Evolutionary conservation across 2,329 filamentous ascomycete genomes (phyloP).

Genomic region (Macrophomina pseudophaseolina): DNA sequence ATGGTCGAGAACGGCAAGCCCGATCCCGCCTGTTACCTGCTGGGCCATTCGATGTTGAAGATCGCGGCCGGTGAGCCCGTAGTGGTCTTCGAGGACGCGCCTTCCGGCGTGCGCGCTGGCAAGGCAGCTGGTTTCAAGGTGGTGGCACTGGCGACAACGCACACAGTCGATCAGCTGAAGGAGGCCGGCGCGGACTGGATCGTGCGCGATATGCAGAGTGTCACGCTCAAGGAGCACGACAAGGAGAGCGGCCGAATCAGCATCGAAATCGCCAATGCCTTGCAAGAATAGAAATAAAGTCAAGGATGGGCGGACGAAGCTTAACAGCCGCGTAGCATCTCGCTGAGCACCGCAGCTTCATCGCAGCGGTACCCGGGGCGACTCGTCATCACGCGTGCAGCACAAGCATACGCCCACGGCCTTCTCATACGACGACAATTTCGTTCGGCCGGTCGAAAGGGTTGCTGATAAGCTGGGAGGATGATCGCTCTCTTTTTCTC

Average conservation of each 20-base stretch:
- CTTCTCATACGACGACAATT: constrained; percentile 17
- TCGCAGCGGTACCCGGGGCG: background rate
- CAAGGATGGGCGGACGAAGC: background rate
- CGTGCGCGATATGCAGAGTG: constrained; percentile 76
- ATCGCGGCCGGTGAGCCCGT: constrained; percentile 52
- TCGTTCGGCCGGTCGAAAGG: background rate
- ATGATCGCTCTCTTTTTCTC: background rate
- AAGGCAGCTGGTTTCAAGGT: constrained; percentile 87
- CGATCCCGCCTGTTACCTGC: constrained; percentile 55
- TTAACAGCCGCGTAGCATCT: constrained; percentile 7
- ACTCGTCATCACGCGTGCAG: constrained; percentile 17
- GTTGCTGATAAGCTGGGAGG: constrained; percentile 10
- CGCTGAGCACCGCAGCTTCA: constrained; percentile 11
- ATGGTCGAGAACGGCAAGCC: constrained; percentile 57
- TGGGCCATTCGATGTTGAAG: constrained; percentile 49
- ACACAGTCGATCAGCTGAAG: constrained; percentile 72
- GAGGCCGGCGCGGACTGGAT: constrained; percentile 87
- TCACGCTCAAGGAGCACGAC: constrained; percentile 64
- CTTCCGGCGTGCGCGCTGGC: constrained; percentile 80
- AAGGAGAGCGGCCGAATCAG: constrained; percentile 64
- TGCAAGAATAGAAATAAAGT: constrained; percentile 42
- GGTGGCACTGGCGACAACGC: constrained; percentile 82
- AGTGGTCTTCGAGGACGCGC: constrained; percentile 87
- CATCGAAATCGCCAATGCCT: constrained; percentile 70
- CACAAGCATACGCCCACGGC: constrained; percentile 1